Evolutionary conservation across 129 eudicot species (phyloP).

Genomic region (Saposhnikovia divaricata): DNA sequence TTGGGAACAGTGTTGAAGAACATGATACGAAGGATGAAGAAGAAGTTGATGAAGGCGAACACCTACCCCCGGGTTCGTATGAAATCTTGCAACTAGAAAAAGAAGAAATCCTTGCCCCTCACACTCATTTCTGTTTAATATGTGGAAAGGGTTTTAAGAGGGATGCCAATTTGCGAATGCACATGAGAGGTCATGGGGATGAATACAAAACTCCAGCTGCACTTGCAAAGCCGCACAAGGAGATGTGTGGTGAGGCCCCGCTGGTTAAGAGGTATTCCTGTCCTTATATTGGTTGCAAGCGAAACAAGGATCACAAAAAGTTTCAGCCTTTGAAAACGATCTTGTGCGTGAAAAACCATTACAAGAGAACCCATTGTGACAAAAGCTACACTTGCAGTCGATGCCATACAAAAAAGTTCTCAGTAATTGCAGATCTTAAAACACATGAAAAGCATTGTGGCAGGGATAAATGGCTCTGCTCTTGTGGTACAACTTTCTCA

Average conservation of each 20-base stretch:
- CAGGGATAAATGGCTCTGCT: slow-evolving; percentile 74
- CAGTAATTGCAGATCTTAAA: slow-evolving; percentile 76
- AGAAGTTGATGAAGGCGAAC: slow-evolving; percentile 78
- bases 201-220: slow-evolving; percentile 80
- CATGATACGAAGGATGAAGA: slow-evolving; percentile 68
- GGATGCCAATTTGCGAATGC: slow-evolving; percentile 93
- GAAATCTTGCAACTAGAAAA: slow-evolving; percentile 92
- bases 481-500: slow-evolving; percentile 92
- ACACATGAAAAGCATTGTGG: slow-evolving; percentile 98
- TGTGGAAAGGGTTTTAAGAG: slow-evolving; percentile 96
- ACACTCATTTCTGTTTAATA: slow-evolving; percentile 37
- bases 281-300: slow-evolving; percentile 83
- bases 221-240: slow-evolving; percentile 45
- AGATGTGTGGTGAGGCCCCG: background rate
- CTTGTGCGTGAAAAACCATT: slow-evolving; percentile 90
- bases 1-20: slow-evolving; percentile 43
- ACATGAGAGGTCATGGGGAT: slow-evolving; percentile 97
- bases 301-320: slow-evolving; percentile 68
- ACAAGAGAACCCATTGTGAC: slow-evolving; percentile 94
- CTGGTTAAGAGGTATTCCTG: slow-evolving; percentile 51
- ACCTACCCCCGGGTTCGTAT: slow-evolving; percentile 88
- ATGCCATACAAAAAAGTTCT: slow-evolving; percentile 62
- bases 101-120: slow-evolving; percentile 94
- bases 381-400: slow-evolving; percentile 78
- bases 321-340: slow-evolving; percentile 87